Percentiles rank a stretch among this genome's conserved stretches.
These are phyloP conservation scores for Claviceps monticola DNA, from an alignment of 2,329 filamentous ascomycete species.

Conservation along the genomic window DNA sequence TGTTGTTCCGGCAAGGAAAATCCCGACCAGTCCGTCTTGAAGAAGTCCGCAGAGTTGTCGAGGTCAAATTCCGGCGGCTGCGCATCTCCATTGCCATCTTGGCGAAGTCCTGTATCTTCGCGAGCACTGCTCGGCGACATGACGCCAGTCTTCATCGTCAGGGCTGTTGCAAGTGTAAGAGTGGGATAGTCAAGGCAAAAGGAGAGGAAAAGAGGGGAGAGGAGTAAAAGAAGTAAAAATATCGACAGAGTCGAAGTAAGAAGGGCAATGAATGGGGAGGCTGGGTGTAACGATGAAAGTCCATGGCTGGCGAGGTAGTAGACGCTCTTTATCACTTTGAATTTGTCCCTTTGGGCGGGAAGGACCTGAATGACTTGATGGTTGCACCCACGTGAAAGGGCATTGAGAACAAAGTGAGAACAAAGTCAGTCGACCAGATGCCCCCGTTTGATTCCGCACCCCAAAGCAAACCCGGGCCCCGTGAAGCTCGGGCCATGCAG, in stretches of 20 bases:
- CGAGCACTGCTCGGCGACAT: no score
- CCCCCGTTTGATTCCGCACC: not conserved
- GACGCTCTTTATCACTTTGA: not conserved
- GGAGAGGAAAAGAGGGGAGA: no score
- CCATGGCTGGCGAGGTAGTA: not conserved
- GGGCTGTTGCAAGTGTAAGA: no score
- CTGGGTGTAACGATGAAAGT: not conserved
- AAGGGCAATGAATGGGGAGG: not conserved
- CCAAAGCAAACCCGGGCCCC: not conserved
- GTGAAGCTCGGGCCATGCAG: not conserved
- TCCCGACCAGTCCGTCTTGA: no score
- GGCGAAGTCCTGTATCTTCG: no score
- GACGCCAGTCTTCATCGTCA: no score
- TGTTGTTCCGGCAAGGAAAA: no score
- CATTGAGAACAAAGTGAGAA: conserved; percentile 4
- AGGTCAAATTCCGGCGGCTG: no score
- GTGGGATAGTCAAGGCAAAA: not conserved
- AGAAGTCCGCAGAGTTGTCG: no score
- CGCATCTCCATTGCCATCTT: no score
- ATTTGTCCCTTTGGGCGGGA: not conserved
- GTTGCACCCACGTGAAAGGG: not conserved
- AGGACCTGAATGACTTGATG: not conserved
- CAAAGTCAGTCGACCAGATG: conserved; percentile 1
- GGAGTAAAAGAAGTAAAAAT: not conserved
- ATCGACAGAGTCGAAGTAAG: not conserved